Conservation (phyloP, 2,329 filamentous ascomycete species). For the Coniochaeta sp. region DNA sequence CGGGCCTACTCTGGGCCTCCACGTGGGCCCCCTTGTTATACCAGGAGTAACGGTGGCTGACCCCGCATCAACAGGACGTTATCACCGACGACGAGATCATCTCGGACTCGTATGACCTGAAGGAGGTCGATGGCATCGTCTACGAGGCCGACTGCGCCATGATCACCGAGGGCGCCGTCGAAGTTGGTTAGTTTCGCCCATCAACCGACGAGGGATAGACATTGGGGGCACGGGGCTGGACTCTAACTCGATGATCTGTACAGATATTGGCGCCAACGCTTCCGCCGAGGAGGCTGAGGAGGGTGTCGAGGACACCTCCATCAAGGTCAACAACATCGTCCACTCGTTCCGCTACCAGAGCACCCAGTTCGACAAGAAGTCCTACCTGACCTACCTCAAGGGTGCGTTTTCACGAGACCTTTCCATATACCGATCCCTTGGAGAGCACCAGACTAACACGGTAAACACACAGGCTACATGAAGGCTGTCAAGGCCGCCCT, state of each 20-base stretch:
- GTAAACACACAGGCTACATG: conserved; percentile 59
- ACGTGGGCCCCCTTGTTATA: conserved; percentile 1
- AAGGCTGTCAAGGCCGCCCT: conserved; percentile 74
- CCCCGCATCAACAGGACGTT: conserved; percentile 59
- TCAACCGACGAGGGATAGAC: neutral
- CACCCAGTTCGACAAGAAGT: conserved; percentile 81
- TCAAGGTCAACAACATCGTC: conserved; percentile 88
- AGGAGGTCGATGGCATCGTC: conserved; percentile 68
- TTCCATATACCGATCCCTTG: neutral
- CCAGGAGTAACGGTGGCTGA: conserved; percentile 13
- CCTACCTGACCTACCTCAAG: conserved; percentile 78
- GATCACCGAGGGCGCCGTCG: conserved; percentile 70
- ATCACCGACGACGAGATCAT: conserved; percentile 90
- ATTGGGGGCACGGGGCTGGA: neutral
- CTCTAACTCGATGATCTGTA: neutral
- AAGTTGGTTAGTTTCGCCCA: conserved; percentile 53
- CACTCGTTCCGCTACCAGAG: conserved; percentile 82
- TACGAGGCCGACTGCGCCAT: conserved; percentile 92
- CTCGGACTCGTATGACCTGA: conserved; percentile 87
- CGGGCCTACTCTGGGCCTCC: neutral
- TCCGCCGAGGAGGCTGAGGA: conserved; percentile 87
- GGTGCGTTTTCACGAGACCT: conserved; percentile 40
- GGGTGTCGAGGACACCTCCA: conserved; percentile 57
- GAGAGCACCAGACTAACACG: neutral
- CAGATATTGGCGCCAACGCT: conserved; percentile 90